Conservation (phyloP, 176 grass and related monocot species). For the Thalia dealbata region DNA sequence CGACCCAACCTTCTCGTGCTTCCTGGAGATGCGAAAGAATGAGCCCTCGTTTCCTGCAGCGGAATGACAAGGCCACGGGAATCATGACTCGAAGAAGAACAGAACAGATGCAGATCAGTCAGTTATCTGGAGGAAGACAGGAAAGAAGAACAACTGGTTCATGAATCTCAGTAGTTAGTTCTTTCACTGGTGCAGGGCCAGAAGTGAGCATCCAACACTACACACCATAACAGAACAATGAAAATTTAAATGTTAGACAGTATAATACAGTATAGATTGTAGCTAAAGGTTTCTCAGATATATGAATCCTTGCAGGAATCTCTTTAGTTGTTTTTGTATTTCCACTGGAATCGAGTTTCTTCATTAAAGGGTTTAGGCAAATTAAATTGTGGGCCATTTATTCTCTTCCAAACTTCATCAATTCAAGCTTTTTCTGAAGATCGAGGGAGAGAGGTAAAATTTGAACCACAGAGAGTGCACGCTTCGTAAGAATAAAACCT, state of each 20-base stretch:
- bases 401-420: constrained; percentile 92
- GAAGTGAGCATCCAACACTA: constrained; percentile 82
- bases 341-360: constrained; percentile 35
- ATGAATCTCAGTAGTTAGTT: constrained; percentile 8
- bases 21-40: too few species aligned
- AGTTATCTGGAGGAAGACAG: too few species aligned
- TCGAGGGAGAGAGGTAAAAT: too few species aligned
- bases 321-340: constrained; percentile 46
- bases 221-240: background rate
- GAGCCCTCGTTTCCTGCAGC: too few species aligned
- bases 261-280: background rate
- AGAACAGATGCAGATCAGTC: too few species aligned
- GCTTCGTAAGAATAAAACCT: too few species aligned
- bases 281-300: background rate
- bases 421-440: too few species aligned
- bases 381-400: constrained; percentile 66
- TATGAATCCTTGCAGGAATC: constrained; percentile 48
- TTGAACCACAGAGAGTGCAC: too few species aligned
- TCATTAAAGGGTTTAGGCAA: constrained; percentile 44
- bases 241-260: constrained; percentile 7
- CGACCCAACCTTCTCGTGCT: too few species aligned
- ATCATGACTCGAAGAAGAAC: too few species aligned
- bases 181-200: constrained; percentile 50
- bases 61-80: too few species aligned
- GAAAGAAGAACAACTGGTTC: too few species aligned